phyloP scores from a whole-genome alignment of 2,329 filamentous ascomycete genomes.

The Cordyceps militaris region DNA sequence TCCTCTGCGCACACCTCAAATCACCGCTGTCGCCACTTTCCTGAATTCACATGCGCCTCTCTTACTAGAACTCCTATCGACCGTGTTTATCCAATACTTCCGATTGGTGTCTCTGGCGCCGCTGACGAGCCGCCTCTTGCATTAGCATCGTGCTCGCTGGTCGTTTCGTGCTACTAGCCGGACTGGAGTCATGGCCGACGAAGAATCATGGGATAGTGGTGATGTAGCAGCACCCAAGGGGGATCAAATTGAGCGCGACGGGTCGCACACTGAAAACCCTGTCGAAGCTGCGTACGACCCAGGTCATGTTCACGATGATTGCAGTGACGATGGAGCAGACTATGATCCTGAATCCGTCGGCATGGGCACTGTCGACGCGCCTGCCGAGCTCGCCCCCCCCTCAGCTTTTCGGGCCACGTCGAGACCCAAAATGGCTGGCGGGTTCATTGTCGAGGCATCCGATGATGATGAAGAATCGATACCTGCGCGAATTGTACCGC shows the following conservation, averaged over 20 bases:
- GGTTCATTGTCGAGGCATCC: slow-evolving; percentile 54
- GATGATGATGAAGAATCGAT: slow-evolving; percentile 33
- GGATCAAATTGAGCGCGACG: slow-evolving; percentile 48
- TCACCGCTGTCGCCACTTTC: slow-evolving; percentile 18
- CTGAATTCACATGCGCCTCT: neutral
- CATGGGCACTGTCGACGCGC: slow-evolving; percentile 25
- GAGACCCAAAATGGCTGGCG: slow-evolving; percentile 54
- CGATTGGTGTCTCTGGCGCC: neutral
- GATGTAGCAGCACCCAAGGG: slow-evolving; percentile 50
- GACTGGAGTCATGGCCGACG: slow-evolving; percentile 29
- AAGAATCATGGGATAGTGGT: slow-evolving; percentile 44
- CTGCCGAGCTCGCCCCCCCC: slow-evolving; percentile 7
- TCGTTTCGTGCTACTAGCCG: neutral
- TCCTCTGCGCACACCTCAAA: neutral
- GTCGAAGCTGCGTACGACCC: slow-evolving; percentile 39
- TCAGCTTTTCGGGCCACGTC: slow-evolving; percentile 15
- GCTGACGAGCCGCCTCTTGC: neutral
- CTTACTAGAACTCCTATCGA: neutral
- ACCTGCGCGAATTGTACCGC: slow-evolving; percentile 1
- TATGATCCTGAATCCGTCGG: slow-evolving; percentile 53
- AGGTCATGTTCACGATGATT: slow-evolving; percentile 43
- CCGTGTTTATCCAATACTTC: neutral
- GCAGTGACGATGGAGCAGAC: slow-evolving; percentile 46
- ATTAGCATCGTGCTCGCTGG: neutral
- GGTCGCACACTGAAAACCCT: slow-evolving; percentile 46